These are phyloP conservation scores for Pseudozyma hubeiensis DNA, from an alignment of 1,284 basidiomycete genomes.

Conservation along the genomic window DNA sequence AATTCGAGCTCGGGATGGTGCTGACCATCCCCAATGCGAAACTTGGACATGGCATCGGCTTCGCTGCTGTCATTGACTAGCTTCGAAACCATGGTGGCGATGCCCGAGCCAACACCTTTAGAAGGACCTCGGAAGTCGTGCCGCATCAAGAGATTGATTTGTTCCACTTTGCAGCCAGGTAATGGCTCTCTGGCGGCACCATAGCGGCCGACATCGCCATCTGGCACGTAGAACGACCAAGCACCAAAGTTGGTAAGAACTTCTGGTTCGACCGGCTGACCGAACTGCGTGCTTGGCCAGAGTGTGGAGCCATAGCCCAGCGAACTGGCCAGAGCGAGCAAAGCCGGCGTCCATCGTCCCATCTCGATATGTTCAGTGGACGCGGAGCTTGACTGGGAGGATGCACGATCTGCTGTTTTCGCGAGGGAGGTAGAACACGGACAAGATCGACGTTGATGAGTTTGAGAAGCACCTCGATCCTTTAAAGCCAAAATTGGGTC, in stretches of 20 bases:
- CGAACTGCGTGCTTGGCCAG: conserved; percentile 20
- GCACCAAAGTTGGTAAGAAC: conserved; percentile 24
- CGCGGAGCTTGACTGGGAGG: too few species aligned
- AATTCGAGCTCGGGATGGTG: conserved; percentile 22
- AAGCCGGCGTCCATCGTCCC: conserved; percentile 14
- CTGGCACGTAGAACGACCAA: conserved; percentile 29
- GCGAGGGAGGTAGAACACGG: too few species aligned
- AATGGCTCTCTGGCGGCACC: conserved; percentile 6
- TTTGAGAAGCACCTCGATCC: too few species aligned
- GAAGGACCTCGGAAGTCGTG: conserved; percentile 33
- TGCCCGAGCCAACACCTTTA: conserved; percentile 19
- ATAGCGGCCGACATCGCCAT: conserved; percentile 18
- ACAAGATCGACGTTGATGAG: too few species aligned
- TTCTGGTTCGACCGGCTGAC: conserved; percentile 14
- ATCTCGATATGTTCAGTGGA: conserved; percentile 1
- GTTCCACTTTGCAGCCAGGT: conserved; percentile 17
- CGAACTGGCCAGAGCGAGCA: conserved; percentile 18
- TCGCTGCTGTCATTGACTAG: conserved; percentile 17
- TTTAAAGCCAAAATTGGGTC: too few species aligned
- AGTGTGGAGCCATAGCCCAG: conserved; percentile 23
- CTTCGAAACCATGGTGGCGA: conserved; percentile 23
- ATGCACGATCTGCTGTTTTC: too few species aligned
- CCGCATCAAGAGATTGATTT: conserved; percentile 28
- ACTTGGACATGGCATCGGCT: conserved; percentile 6
- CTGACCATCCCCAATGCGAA: conserved; percentile 13